A percentile compares a stretch with the other conserved stretches of the same genome.
Conservation (phyloP, 768 basidiomycete genomes). For the Rhizopogon vesiculosus region DNA sequence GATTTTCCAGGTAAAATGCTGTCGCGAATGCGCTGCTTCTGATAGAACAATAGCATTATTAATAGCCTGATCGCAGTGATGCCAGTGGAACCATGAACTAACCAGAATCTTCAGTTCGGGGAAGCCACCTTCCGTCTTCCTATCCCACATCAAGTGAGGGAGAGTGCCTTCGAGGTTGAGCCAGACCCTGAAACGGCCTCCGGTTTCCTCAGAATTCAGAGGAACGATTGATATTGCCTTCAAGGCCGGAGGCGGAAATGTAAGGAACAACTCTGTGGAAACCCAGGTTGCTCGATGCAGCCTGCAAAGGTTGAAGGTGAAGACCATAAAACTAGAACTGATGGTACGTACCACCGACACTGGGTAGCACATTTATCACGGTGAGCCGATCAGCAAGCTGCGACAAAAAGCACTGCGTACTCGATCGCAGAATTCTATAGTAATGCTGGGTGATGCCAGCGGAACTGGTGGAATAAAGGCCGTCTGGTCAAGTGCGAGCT, state of each 20-base stretch:
- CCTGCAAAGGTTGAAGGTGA: conserved; percentile 39
- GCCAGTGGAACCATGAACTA: conserved; percentile 20
- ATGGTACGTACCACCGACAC: conserved; percentile 73
- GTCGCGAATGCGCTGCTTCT: conserved; percentile 92
- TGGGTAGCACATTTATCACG: conserved; percentile 19
- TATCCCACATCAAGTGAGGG: conserved; percentile 73
- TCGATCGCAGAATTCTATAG: conserved; percentile 91
- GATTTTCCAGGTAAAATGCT: conserved; percentile 73
- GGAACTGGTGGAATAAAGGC: conserved; percentile 54
- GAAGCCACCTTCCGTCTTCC: conserved; percentile 88
- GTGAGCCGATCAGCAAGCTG: background rate
- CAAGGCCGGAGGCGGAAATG: conserved; percentile 79
- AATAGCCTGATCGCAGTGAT: background rate
- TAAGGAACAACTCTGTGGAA: conserved; percentile 88
- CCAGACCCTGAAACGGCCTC: conserved; percentile 92
- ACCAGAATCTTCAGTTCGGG: conserved; percentile 86
- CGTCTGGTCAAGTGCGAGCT: conserved; percentile 35
- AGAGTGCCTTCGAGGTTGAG: conserved; percentile 36
- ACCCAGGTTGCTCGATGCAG: conserved; percentile 90
- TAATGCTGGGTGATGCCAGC: conserved; percentile 50
- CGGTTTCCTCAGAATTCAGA: conserved; percentile 73
- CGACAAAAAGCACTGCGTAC: conserved; percentile 36
- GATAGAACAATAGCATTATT: conserved; percentile 8
- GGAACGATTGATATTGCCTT: conserved; percentile 69
- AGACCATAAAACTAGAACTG: background rate